phyloP scores from a whole-genome alignment of 2,329 filamentous ascomycete species.

The Beauveria scarabaeidicola region DNA sequence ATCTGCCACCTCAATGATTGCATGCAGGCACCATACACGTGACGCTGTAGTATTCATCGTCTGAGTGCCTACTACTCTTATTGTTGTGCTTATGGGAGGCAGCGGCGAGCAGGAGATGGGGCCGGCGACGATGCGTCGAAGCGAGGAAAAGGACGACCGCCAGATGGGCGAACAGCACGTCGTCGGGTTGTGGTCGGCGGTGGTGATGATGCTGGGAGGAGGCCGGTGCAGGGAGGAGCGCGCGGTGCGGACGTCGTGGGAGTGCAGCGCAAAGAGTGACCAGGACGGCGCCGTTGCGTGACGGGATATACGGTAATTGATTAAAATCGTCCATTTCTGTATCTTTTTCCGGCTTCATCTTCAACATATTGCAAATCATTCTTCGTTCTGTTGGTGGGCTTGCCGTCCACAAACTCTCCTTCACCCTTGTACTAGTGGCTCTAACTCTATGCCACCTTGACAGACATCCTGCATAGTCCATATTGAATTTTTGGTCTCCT shows the following conservation, averaged over 20 bases:
- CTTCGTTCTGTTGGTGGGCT: too few relatives aligned
- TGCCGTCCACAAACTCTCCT: too few relatives aligned
- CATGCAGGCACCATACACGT: background rate
- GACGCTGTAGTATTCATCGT: background rate
- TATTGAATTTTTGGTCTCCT: too few relatives aligned
- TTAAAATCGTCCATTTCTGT: too few relatives aligned
- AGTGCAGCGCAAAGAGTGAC: slow-evolving; percentile 2
- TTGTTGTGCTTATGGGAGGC: background rate
- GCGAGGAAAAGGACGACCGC: background rate
- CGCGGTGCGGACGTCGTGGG: slow-evolving; percentile 1
- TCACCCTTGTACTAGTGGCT: too few relatives aligned
- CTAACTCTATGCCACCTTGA: too few relatives aligned
- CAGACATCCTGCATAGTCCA: too few relatives aligned
- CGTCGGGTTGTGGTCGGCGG: background rate
- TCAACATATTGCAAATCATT: too few relatives aligned
- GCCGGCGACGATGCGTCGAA: slow-evolving; percentile 8
- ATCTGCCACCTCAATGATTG: background rate
- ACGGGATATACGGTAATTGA: background rate
- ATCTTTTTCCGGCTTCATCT: too few relatives aligned
- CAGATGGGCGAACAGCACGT: background rate
- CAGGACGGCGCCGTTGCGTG: slow-evolving; percentile 5
- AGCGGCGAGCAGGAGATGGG: background rate
- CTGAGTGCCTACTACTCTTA: background rate
- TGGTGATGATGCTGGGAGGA: background rate
- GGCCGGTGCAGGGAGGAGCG: background rate